These are phyloP conservation scores for Botryotinia calthae DNA, from an alignment of 2,329 filamentous ascomycete genomes.

Conservation along the genomic window DNA sequence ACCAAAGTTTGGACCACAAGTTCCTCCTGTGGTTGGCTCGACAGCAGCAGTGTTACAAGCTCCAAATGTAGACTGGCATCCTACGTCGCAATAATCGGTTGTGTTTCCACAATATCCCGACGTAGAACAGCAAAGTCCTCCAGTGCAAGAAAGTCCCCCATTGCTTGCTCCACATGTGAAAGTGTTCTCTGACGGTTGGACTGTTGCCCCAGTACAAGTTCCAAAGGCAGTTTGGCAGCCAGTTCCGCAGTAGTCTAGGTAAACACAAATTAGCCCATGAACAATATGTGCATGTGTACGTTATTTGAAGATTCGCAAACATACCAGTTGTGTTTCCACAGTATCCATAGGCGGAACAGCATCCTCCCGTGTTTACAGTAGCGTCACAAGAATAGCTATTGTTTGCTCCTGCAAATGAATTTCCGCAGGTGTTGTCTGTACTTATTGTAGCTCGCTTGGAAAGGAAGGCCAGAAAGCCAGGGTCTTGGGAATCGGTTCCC, in stretches of 20 bases:
- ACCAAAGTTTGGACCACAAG: slow-evolving; percentile 23
- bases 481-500: slow-evolving; percentile 18
- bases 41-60: slow-evolving; percentile 12
- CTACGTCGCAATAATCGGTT: slow-evolving; percentile 16
- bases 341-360: slow-evolving; percentile 35
- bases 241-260: slow-evolving; percentile 33
- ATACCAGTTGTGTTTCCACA: slow-evolving; percentile 26
- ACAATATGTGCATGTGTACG: background rate
- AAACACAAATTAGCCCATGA: background rate
- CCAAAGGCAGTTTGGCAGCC: slow-evolving; percentile 25
- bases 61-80: slow-evolving; percentile 30
- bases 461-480: slow-evolving; percentile 18
- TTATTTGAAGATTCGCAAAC: background rate
- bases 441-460: slow-evolving; percentile 19
- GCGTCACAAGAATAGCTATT: slow-evolving; percentile 34
- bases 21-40: slow-evolving; percentile 10
- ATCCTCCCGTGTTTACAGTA: slow-evolving; percentile 29
- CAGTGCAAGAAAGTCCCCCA: slow-evolving; percentile 11
- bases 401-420: slow-evolving; percentile 13
- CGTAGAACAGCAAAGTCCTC: slow-evolving; percentile 16
- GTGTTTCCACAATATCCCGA: slow-evolving; percentile 20
- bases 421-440: slow-evolving; percentile 30
- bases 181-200: slow-evolving; percentile 9
- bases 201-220: slow-evolving; percentile 13
- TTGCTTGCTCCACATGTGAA: slow-evolving; percentile 16